phyloP scores from a whole-genome alignment of 768 basidiomycete genomes.

The Hericium erinaceus region DNA sequence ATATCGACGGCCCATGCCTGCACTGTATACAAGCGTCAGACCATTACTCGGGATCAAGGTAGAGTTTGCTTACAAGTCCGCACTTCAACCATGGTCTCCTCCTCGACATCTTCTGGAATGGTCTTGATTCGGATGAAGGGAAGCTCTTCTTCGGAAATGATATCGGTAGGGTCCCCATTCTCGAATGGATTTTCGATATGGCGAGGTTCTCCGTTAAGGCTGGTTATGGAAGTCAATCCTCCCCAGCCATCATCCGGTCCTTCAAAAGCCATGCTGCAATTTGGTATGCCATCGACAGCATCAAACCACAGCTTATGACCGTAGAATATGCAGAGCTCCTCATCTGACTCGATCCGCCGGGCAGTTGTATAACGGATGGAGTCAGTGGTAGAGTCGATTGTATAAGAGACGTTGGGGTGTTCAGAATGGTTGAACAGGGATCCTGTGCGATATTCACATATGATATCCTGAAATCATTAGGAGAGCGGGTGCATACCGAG shows the following conservation, averaged over 20 bases:
- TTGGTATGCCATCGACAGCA: constrained; percentile 22
- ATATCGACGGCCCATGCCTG: constrained; percentile 75
- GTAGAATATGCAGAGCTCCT: constrained; percentile 78
- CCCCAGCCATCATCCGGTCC: constrained; percentile 37
- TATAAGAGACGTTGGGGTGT: constrained; percentile 61
- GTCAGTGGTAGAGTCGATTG: constrained; percentile 40
- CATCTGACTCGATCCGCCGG: constrained; percentile 42
- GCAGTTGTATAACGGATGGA: constrained; percentile 56
- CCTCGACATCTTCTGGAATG: constrained; percentile 48
- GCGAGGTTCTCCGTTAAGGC: constrained; percentile 11
- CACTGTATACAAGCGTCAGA: constrained; percentile 29
- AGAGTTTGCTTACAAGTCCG: constrained; percentile 36
- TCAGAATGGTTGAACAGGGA: constrained; percentile 77
- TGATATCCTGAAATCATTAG: not conserved
- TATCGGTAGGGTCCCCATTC: constrained; percentile 29
- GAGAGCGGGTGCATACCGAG: constrained; percentile 2
- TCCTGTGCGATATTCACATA: constrained; percentile 31
- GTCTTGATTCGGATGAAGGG: constrained; percentile 59
- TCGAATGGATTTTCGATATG: not conserved
- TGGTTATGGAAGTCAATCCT: constrained; percentile 25
- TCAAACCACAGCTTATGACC: constrained; percentile 60
- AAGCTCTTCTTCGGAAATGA: constrained; percentile 47
- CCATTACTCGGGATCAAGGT: not conserved
- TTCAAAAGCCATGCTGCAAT: not conserved
- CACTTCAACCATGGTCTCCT: constrained; percentile 47